phyloP scores from a whole-genome alignment of 441 rosid species.

The Arabidopsis lyrata region DNA sequence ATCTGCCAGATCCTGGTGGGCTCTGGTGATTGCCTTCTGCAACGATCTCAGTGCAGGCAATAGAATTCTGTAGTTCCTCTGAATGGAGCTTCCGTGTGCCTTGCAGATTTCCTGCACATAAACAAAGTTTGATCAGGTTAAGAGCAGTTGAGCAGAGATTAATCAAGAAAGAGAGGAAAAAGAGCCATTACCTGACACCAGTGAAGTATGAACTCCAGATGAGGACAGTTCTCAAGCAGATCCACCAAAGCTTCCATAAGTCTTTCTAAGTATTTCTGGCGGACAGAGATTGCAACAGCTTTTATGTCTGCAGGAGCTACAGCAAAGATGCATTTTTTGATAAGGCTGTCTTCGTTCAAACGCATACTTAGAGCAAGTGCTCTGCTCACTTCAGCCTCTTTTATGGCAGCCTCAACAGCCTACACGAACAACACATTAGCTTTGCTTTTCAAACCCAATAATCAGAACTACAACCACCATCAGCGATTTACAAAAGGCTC shows the following conservation, averaged over 20 bases:
- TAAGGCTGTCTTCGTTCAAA: constrained; percentile 80
- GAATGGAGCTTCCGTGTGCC: constrained; percentile 78
- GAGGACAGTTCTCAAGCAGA: constrained; percentile 92
- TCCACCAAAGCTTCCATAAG: constrained; percentile 82
- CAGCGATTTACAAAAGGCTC: constrained; percentile 29
- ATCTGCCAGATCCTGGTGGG: constrained; percentile 93
- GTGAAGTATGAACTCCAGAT: constrained; percentile 81
- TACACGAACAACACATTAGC: constrained; percentile 45
- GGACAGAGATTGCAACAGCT: constrained; percentile 73
- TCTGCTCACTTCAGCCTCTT: constrained; percentile 69
- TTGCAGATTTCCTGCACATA: constrained; percentile 81
- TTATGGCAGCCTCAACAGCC: constrained; percentile 84
- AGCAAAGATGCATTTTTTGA: constrained; percentile 81
- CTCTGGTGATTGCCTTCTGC: constrained; percentile 87
- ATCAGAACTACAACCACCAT: neutral
- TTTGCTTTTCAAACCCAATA: constrained; percentile 17
- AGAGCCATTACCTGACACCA: constrained; percentile 84
- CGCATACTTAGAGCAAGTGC: constrained; percentile 91
- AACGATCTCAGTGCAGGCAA: constrained; percentile 83
- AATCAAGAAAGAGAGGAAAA: neutral
- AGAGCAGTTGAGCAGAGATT: neutral
- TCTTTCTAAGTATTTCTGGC: constrained; percentile 78
- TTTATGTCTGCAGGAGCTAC: constrained; percentile 71
- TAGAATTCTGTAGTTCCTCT: constrained; percentile 78
- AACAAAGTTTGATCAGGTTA: constrained; percentile 17